Evolutionary conservation across 2,329 filamentous ascomycete genomes (phyloP), one percentile per base, ranked within the genome.

Genomic region (Tolypocladium inflatum): DNA sequence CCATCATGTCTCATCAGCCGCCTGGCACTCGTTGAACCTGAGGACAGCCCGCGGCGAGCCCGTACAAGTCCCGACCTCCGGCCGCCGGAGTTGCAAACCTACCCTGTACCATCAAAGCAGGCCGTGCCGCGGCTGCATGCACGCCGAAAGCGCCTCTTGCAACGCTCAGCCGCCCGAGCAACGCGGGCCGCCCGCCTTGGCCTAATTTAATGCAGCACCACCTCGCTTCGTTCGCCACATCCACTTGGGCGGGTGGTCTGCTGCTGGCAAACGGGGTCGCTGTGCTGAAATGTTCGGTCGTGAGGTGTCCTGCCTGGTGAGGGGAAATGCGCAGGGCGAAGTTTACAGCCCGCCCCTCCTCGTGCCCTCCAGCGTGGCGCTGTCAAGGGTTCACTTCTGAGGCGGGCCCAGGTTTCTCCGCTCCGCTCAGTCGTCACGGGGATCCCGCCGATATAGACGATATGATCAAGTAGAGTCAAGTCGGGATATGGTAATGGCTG

Each of bases 211-310:
- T 35, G 48, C 48, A n/a, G 48, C 48, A 51, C 48, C 48, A 51
- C 48, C 48, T 51, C 48, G 48, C 17, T 19, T 19, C 17, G 9
- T 11, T 35, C 26, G 26, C 30, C 48, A 51, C 48, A 51, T 51
- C 48, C 48, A 37, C 48, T 52, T n/a, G 48, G 48, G 30, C 30
- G 7, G 37, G 39, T n/a, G 52, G 55, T 42, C 41, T n/a, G 26
- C 19, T 23, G 52, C 17, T 21, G 33, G 37, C 30, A 30, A 7
- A 30, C 13, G 33, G 55, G 55, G 41, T n/a, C 45, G 66, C 71
- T 74, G 74, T 76, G 71, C 74, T 76, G 74, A 77, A 72, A 75
- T 74, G 69, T 77, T 71, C 73, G 38, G 71, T 73, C 68, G 71
- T 71, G 71, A 70, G 72, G 66, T 66, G 61, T 63, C 57, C 63